Conservation (phyloP, 1,284 basidiomycete genomes). For the Rhodotorula mucilaginosa region DNA sequence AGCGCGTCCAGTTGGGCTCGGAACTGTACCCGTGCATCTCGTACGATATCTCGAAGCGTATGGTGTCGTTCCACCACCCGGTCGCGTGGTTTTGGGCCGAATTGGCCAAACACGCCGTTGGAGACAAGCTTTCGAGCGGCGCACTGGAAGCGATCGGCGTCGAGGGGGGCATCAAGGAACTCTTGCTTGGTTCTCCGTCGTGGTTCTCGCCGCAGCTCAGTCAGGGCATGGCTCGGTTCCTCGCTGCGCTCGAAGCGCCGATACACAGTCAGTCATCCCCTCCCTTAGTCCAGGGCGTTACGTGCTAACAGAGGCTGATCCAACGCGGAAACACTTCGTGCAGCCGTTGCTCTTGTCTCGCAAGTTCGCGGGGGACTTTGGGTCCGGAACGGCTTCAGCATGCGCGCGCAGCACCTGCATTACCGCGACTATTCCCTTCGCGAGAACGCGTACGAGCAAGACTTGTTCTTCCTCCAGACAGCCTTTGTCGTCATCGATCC, state of each 20-base stretch:
- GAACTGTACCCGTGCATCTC: not conserved
- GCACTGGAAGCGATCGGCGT: conserved; percentile 8
- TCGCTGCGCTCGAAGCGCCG: not conserved
- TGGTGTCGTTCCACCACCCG: conserved; percentile 75
- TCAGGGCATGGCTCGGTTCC: not conserved
- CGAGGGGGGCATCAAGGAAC: conserved; percentile 1
- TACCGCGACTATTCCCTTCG: conserved; percentile 95
- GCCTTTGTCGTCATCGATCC: conserved; percentile 77
- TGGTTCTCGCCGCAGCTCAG: not conserved
- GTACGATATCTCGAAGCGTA: not conserved
- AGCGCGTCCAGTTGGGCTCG: not conserved
- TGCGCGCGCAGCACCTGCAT: conserved; percentile 92
- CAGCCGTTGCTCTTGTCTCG: conserved; percentile 82
- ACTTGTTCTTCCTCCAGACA: conserved; percentile 83
- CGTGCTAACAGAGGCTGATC: no score
- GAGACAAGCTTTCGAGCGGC: conserved; percentile 1
- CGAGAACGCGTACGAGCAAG: conserved; percentile 95
- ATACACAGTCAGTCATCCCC: not conserved
- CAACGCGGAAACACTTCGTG: not conserved
- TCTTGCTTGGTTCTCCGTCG: conserved; percentile 50
- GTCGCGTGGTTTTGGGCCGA: conserved; percentile 90
- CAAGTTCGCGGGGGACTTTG: conserved; percentile 94
- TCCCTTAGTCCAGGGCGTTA: no score
- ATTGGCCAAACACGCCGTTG: conserved; percentile 61
- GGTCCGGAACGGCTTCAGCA: conserved; percentile 95